Evolutionary conservation across 257 asterid genomes (phyloP).

Genomic region (Datura wrightii): DNA sequence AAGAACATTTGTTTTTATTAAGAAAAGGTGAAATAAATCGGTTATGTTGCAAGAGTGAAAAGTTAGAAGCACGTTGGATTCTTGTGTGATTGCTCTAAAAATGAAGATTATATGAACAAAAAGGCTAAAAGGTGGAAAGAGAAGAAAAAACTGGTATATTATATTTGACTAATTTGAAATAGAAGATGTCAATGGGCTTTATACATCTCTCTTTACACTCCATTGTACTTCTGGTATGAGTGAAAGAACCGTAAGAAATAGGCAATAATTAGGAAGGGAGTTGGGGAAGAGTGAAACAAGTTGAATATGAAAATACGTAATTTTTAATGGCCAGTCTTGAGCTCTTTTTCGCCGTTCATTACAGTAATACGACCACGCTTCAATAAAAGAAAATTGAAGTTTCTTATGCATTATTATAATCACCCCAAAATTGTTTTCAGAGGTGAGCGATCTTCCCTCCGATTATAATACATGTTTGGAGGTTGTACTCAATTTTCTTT

Average conservation of each 20-base stretch:
- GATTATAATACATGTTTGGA: too few species aligned
- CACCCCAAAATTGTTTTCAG: too few species aligned
- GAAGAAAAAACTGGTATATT: neutral
- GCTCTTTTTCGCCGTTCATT: too few species aligned
- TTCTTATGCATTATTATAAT: too few species aligned
- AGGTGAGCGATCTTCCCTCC: too few species aligned
- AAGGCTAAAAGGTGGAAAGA: slow-evolving; percentile 1
- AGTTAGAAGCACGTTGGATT: neutral
- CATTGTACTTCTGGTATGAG: neutral
- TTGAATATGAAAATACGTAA: too few species aligned
- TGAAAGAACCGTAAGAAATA: neutral
- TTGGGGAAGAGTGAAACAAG: neutral
- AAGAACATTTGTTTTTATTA: neutral
- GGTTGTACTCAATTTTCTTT: too few species aligned
- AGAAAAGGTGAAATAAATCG: neutral
- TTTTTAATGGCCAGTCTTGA: too few species aligned
- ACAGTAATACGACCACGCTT: too few species aligned
- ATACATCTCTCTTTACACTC: neutral
- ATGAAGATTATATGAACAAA: neutral
- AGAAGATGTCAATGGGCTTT: neutral
- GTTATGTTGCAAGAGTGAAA: neutral
- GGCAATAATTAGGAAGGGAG: neutral
- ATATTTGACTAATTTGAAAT: neutral
- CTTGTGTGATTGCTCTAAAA: neutral
- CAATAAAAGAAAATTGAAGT: too few species aligned